phyloP scores from a whole-genome alignment of 305 asterid species.

The Vinca major region DNA sequence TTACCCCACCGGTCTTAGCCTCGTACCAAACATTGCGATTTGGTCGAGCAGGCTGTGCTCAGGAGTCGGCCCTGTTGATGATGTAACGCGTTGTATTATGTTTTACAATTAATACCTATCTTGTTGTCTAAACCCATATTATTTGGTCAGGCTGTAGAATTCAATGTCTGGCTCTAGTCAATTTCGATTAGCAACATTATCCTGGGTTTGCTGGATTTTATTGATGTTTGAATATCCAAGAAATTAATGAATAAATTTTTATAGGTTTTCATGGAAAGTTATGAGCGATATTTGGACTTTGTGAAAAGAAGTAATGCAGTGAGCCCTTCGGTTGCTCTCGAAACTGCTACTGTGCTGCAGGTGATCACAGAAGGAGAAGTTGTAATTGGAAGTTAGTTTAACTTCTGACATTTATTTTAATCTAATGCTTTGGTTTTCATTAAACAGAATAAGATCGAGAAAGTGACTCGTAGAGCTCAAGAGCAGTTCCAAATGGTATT shows the following conservation, averaged over 20 bases:
- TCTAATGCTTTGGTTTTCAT: slow-evolving; percentile 25
- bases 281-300: slow-evolving; percentile 67
- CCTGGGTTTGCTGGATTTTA: not conserved
- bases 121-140: not conserved
- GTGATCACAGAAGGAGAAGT: slow-evolving; percentile 26
- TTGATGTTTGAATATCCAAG: slow-evolving; percentile 8
- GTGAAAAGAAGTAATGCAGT: slow-evolving; percentile 90
- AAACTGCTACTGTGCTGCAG: slow-evolving; percentile 96
- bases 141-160: not conserved
- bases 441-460: slow-evolving; percentile 79
- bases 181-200: not conserved
- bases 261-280: slow-evolving; percentile 80
- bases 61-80: no score
- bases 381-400: slow-evolving; percentile 10
- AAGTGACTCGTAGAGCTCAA: slow-evolving; percentile 92
- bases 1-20: no score
- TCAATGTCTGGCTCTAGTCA: not conserved
- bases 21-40: no score
- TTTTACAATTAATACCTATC: not conserved
- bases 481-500: slow-evolving; percentile 97
- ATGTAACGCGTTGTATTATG: not conserved
- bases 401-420: slow-evolving; percentile 16
- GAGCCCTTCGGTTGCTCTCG: slow-evolving; percentile 87
- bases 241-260: slow-evolving; percentile 7
- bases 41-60: no score